Percentiles rank a stretch among this genome's conserved stretches.
Conservation (phyloP, 1,284 basidiomycete genomes). For the Violaceomyces palustris region DNA sequence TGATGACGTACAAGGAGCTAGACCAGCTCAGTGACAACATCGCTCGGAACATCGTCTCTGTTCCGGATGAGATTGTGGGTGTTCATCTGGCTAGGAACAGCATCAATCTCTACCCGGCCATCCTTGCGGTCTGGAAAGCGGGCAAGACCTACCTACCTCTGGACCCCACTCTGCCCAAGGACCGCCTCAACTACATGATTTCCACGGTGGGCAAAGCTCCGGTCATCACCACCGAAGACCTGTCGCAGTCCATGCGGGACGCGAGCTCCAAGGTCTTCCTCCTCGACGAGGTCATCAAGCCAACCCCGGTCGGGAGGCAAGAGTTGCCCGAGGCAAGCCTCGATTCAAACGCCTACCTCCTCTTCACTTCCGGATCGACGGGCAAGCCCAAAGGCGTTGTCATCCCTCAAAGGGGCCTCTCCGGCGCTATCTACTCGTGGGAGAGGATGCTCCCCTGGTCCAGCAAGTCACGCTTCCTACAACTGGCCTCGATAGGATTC, state of each 20-base stretch:
- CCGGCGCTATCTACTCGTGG: conserved; percentile 47
- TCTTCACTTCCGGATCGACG: conserved; percentile 48
- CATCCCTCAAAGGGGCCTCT: conserved; percentile 42
- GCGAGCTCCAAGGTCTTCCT: conserved; percentile 16
- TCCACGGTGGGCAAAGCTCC: conserved; percentile 23
- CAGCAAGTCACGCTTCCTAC: conserved; percentile 36
- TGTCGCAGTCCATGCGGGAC: conserved; percentile 2
- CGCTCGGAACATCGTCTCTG: conserved; percentile 14
- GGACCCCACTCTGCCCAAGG: conserved; percentile 41
- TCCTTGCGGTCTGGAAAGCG: conserved; percentile 48
- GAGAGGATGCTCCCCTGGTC: conserved; percentile 36
- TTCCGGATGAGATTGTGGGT: conserved; percentile 14
- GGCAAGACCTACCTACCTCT: conserved; percentile 45
- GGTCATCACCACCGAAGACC: conserved; percentile 11
- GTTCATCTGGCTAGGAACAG: conserved; percentile 39
- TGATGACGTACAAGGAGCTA: conserved; percentile 35
- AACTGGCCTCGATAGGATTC: conserved; percentile 49
- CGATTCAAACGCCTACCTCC: conserved; percentile 35
- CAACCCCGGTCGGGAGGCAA: neutral
- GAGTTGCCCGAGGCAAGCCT: conserved; percentile 5
- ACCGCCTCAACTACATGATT: conserved; percentile 46
- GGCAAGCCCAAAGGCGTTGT: conserved; percentile 49
- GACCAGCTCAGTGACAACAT: conserved; percentile 25
- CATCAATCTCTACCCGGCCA: conserved; percentile 29
- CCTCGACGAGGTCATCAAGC: conserved; percentile 5